These are phyloP conservation scores for Eragrostis curvula DNA, from an alignment of 176 grass and related monocot species.

Conservation along the genomic window DNA sequence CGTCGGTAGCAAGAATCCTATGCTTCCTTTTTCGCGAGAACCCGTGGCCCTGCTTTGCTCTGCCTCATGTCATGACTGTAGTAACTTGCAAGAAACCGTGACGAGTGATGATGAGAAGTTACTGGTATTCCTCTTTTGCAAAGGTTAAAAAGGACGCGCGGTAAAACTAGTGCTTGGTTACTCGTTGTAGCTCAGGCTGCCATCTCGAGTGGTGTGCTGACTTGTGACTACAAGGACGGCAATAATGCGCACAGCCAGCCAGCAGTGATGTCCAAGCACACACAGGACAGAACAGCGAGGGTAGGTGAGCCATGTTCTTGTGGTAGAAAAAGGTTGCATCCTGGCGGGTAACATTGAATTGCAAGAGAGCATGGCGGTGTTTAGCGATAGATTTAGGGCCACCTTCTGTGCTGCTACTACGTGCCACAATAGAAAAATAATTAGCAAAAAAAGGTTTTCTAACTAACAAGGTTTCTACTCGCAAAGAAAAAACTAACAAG, in stretches of 20 bases:
- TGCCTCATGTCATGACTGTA: not conserved
- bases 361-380: not conserved
- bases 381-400: not conserved
- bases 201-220: conserved; percentile 24
- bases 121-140: not conserved
- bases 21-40: not conserved
- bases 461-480: too few species aligned
- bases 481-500: too few species aligned
- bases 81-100: conserved; percentile 12
- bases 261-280: not conserved
- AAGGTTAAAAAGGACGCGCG: not conserved
- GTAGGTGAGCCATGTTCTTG: conserved; percentile 11
- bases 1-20: conserved; percentile 28
- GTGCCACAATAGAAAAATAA: too few species aligned
- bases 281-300: not conserved
- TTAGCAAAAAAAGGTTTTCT: too few species aligned
- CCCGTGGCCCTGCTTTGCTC: conserved; percentile 20
- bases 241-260: conserved; percentile 37
- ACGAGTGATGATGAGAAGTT: not conserved
- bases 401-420: not conserved
- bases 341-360: not conserved
- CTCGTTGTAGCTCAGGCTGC: not conserved
- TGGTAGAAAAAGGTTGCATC: not conserved
- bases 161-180: not conserved
- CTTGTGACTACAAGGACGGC: conserved; percentile 37